Conservation (phyloP, 768 basidiomycete species). For the Leccinum olivaceopallidum region DNA sequence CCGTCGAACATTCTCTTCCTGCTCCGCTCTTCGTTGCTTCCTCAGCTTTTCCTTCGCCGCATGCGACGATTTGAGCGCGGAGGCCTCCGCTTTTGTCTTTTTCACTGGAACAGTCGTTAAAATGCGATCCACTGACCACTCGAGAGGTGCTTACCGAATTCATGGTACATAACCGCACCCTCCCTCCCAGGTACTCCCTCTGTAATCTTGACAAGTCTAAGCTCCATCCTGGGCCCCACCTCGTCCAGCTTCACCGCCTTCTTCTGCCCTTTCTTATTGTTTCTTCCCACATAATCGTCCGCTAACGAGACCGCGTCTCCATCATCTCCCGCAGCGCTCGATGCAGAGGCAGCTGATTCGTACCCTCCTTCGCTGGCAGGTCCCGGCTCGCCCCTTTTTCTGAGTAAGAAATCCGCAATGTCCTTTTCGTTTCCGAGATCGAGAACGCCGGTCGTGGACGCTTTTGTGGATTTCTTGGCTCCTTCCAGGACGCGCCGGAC, state of each 20-base stretch:
- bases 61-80: slow-evolving; percentile 68
- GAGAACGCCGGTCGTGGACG: slow-evolving; percentile 45
- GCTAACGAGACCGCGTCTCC: slow-evolving; percentile 79
- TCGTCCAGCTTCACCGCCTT: slow-evolving; percentile 92
- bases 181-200: slow-evolving; percentile 95
- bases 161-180: slow-evolving; percentile 91
- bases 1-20: slow-evolving; percentile 85
- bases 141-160: slow-evolving; percentile 67
- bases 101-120: slow-evolving; percentile 57
- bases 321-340: slow-evolving; percentile 84
- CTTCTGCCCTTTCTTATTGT: slow-evolving; percentile 89
- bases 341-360: slow-evolving; percentile 76
- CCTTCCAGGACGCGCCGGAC: slow-evolving; percentile 86
- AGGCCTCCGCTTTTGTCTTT: slow-evolving; percentile 79
- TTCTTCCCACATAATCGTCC: slow-evolving; percentile 92
- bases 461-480: slow-evolving; percentile 29
- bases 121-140: neutral
- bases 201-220: slow-evolving; percentile 88
- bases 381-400: slow-evolving; percentile 61
- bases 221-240: slow-evolving; percentile 93
- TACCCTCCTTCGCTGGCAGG: slow-evolving; percentile 64
- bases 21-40: slow-evolving; percentile 81
- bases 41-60: slow-evolving; percentile 74
- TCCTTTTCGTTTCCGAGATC: slow-evolving; percentile 91
- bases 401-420: slow-evolving; percentile 91